A percentile compares a stretch with the other conserved stretches of the same genome.
phyloP scores from a whole-genome alignment of 805 yeast genomes.

The Metschnikowia vanudenii region DNA sequence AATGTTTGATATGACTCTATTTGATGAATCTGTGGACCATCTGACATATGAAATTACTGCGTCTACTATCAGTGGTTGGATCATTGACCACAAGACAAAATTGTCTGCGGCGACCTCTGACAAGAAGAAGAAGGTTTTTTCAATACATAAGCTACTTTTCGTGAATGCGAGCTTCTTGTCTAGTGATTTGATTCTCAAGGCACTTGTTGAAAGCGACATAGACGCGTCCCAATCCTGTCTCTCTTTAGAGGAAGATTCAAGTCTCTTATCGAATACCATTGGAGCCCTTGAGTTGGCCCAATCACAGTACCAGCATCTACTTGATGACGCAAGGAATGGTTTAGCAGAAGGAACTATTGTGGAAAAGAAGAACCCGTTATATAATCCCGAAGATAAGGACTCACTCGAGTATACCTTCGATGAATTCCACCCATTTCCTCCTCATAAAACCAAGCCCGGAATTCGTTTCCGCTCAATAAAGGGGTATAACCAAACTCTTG shows the following conservation, averaged over 20 bases:
- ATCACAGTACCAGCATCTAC: constrained; percentile 33
- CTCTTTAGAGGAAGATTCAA: constrained; percentile 25
- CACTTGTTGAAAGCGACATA: constrained; percentile 46
- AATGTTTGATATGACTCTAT: constrained; percentile 55
- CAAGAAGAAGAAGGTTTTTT: constrained; percentile 45
- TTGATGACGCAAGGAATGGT: constrained; percentile 32
- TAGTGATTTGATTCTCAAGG: constrained; percentile 69
- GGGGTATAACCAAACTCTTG: constrained; percentile 82
- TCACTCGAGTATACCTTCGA: constrained; percentile 54
- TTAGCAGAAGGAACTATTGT: constrained; percentile 59
- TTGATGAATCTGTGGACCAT: constrained; percentile 26
- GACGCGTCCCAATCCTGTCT: constrained; percentile 43
- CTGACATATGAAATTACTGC: constrained; percentile 16
- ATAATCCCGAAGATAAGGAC: constrained; percentile 40
- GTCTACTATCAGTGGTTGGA: constrained; percentile 40
- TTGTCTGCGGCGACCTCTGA: constrained; percentile 14
- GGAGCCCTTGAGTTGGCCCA: constrained; percentile 50
- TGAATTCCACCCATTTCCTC: constrained; percentile 68
- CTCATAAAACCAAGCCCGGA: constrained; percentile 34
- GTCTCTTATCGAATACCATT: constrained; percentile 32
- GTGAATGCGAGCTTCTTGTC: constrained; percentile 72
- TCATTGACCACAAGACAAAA: constrained; percentile 30
- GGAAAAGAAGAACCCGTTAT: constrained; percentile 55
- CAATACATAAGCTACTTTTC: constrained; percentile 70
- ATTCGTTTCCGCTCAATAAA: constrained; percentile 43